Evolutionary conservation across 805 yeast genomes (phyloP).

Genomic region (Yarrowia sp.): DNA sequence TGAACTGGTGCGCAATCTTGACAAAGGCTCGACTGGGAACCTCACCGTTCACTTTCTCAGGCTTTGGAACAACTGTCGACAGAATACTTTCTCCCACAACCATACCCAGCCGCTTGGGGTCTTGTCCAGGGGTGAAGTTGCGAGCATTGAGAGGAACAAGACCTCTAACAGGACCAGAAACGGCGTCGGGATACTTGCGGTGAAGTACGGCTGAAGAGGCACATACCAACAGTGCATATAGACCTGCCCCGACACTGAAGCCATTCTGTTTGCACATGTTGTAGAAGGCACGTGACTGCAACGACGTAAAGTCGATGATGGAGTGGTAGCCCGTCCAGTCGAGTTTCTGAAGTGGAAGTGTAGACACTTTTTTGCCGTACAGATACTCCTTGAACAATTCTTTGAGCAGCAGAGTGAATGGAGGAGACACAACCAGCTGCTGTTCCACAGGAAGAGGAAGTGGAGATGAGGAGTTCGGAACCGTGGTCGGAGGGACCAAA

Average conservation of each 20-base stretch:
- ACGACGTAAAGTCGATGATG: conserved; percentile 2
- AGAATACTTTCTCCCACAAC: conserved; percentile 10
- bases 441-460: conserved; percentile 11
- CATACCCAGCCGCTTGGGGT: conserved; percentile 5
- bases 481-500: not conserved
- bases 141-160: conserved; percentile 19
- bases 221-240: conserved; percentile 4
- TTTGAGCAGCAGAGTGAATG: conserved; percentile 7
- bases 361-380: not conserved
- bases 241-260: conserved; percentile 5
- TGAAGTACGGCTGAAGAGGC: conserved; percentile 12
- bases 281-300: conserved; percentile 3
- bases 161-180: conserved; percentile 10
- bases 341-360: not conserved
- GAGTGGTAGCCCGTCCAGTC: conserved; percentile 3
- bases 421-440: conserved; percentile 3
- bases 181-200: conserved; percentile 6
- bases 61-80: conserved; percentile 3
- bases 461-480: not conserved
- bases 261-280: conserved; percentile 7
- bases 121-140: not conserved
- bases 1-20: not conserved
- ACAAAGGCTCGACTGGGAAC: not conserved
- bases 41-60: not conserved
- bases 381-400: conserved; percentile 16